Base-by-base conservation (phyloP, 495 filamentous ascomycete genomes). In the Stereocaulon alpinum region DNA sequence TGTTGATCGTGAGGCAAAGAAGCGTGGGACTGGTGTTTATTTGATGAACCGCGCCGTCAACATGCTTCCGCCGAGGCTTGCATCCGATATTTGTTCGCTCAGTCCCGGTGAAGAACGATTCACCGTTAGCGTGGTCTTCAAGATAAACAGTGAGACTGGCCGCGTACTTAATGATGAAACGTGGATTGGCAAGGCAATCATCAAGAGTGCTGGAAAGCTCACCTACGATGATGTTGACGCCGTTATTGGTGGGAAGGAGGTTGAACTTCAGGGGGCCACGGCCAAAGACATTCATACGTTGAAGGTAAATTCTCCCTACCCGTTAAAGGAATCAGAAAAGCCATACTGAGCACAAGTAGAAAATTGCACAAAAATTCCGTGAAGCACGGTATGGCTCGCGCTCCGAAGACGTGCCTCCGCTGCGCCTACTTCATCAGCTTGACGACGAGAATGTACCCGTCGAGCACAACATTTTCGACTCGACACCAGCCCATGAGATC, bases 391-490 rank as follows among this genome's bases (percentile, higher is more conserved):
- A 93, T 62, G 87, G 87, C 50, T 85, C 89, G 55, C 85, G 85
- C 24, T 81, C 82, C 27, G 80, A 85, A 37, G 80, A 86, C 10
- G 87, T 95, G 61, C 87, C 91, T 20, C 83, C 91, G 49, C 81
- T 97, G 52, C 87, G 93, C 45, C 80, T 98, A 40, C 74, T 97
- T 42, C 87, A 95, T 68, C 87, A 93, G 70, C 82, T 96, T n/a
- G 94, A 98, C 66, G 93, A 98, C 64, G 93, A 98, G 76, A 96
- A 96, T 69, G 89, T 96, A 40, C 93, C 92, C 0, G 89, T 96
- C 27, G 90, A 93, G 73, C 82, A 88, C 66, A 98, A 97, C 74
- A 88, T 98, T 57, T 97, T 97, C 68, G 86, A 96, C 68, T 89
- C 87, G 22, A 89, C 87, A 24, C 80, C 85, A 15, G 87, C 92